Conservation (phyloP, 2,329 filamentous ascomycete genomes). For the Aspergillus fumigatus region DNA sequence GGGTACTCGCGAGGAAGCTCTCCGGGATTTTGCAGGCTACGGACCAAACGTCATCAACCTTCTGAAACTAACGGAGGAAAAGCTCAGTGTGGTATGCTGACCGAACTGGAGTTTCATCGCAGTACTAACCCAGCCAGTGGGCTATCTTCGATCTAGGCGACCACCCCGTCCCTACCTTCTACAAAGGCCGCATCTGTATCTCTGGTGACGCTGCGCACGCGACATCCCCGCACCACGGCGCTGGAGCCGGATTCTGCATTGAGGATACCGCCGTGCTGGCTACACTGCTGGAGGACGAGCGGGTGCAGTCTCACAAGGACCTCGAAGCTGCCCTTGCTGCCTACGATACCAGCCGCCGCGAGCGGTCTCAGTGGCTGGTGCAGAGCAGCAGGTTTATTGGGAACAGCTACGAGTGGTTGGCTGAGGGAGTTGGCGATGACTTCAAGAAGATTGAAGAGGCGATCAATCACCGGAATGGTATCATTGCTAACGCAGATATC, state of each 20-base stretch:
- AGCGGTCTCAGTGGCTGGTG: conserved; percentile 32
- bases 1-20: conserved; percentile 18
- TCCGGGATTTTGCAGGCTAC: conserved; percentile 19
- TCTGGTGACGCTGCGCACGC: conserved; percentile 41
- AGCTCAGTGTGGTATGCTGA: conserved; percentile 22
- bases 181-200: conserved; percentile 31
- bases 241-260: conserved; percentile 31
- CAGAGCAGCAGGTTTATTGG: conserved; percentile 30
- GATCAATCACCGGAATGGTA: conserved; percentile 14
- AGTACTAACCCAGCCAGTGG: conserved; percentile 21
- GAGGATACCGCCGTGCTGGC: conserved; percentile 30
- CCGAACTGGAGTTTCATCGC: background rate
- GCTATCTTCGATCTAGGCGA: conserved; percentile 39
- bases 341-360: conserved; percentile 23
- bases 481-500: conserved; percentile 21
- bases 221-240: conserved; percentile 40
- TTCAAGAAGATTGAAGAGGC: conserved; percentile 16
- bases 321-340: conserved; percentile 26
- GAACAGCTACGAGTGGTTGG: conserved; percentile 32
- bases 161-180: conserved; percentile 34
- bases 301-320: conserved; percentile 16
- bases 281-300: conserved; percentile 20
- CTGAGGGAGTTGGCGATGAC: conserved; percentile 12
- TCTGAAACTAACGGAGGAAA: conserved; percentile 23
- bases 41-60: conserved; percentile 20